phyloP scores from a whole-genome alignment of 2,329 filamentous ascomycete genomes.

The Fusarium pseudocircinatum region DNA sequence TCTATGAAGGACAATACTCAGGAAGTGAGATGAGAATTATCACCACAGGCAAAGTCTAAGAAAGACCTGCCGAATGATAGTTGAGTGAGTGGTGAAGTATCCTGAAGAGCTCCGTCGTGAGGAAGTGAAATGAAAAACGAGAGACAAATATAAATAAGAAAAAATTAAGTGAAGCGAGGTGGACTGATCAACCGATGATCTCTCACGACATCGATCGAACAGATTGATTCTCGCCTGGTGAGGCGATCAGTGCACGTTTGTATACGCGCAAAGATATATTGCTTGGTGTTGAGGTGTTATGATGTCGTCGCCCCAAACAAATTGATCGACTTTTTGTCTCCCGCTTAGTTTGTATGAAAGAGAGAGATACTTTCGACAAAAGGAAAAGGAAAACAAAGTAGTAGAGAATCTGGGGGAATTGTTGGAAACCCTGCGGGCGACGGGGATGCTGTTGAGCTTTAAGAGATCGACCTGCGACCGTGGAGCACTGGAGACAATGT shows the following conservation, averaged over 20 bases:
- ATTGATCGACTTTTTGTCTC: not conserved
- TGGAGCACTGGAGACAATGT: slow-evolving; percentile 19
- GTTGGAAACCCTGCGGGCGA: slow-evolving; percentile 27
- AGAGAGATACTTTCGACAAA: not conserved
- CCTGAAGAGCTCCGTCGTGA: slow-evolving; percentile 6
- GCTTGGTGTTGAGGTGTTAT: slow-evolving; percentile 24
- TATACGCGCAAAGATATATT: slow-evolving; percentile 5
- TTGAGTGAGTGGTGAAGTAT: slow-evolving; percentile 33
- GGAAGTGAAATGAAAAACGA: slow-evolving; percentile 20
- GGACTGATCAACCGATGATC: slow-evolving; percentile 32
- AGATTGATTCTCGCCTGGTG: slow-evolving; percentile 8
- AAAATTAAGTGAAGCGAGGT: slow-evolving; percentile 5
- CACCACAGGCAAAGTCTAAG: not conserved
- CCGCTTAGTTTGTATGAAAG: not conserved
- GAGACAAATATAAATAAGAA: slow-evolving; percentile 2
- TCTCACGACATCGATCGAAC: slow-evolving; percentile 28
- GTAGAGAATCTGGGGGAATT: slow-evolving; percentile 27
- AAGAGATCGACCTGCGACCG: slow-evolving; percentile 35
- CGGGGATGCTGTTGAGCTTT: slow-evolving; percentile 38
- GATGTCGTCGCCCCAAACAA: slow-evolving; percentile 2
- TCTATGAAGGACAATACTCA: not conserved
- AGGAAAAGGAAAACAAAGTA: slow-evolving; percentile 7
- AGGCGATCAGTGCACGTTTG: slow-evolving; percentile 9
- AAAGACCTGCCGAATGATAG: slow-evolving; percentile 1
- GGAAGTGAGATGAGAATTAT: not conserved